Base-by-base conservation (phyloP, 2,329 filamentous ascomycete species). In the Aspergillus fijiensis region DNA sequence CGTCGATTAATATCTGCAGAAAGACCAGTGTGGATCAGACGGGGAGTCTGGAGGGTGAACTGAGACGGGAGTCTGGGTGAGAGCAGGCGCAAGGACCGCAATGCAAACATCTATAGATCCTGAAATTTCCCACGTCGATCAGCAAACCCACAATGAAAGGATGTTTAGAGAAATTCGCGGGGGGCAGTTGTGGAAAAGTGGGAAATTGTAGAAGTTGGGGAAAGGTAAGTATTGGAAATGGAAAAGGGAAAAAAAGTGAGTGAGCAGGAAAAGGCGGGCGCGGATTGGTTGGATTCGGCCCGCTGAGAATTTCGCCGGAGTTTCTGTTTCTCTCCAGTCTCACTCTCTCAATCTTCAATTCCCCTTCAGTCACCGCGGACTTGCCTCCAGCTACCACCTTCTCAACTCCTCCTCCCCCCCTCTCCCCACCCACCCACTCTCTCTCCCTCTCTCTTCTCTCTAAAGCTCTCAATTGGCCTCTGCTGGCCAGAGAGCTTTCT, bases 401-500 rank as follows among this genome's bases (percentile, higher is more conserved):
- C 55, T 49, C 31, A 42, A 58, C 39, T 49, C 47, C 51, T 33
- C 47, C 23, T 23, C 23, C 23, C 23, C 23, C 23, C 4, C 4
- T 23, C 27, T 9, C 27, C 27, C 27, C 27, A 9, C 27, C 7
- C 49, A 49, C 55, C 55, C 49, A 47, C 39, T 51, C 50, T 51
- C 33, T 21, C 45, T 31, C 60, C 51, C 31, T 55, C 49, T 51
- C 53, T 60, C 50, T 55, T 48, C 31, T 49, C 39, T n/a, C 9
- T 9, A 33, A 19, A 61, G 59, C 52, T 63, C 59, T 65, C 58
- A 19, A 51, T 60, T 63, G 67, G 70, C 67, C 64, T 66, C 48
- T 64, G 62, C 64, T 72, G 70, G 70, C 70, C 69, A 62, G 67
- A 67, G 64, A 75, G 68, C 64, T 64, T 58, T 39, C 3, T 58